Evolutionary conservation across 1,284 basidiomycete genomes (phyloP), one percentile per base, ranked within the genome.

Genomic region (Cryptococcus amylolentus): DNA sequence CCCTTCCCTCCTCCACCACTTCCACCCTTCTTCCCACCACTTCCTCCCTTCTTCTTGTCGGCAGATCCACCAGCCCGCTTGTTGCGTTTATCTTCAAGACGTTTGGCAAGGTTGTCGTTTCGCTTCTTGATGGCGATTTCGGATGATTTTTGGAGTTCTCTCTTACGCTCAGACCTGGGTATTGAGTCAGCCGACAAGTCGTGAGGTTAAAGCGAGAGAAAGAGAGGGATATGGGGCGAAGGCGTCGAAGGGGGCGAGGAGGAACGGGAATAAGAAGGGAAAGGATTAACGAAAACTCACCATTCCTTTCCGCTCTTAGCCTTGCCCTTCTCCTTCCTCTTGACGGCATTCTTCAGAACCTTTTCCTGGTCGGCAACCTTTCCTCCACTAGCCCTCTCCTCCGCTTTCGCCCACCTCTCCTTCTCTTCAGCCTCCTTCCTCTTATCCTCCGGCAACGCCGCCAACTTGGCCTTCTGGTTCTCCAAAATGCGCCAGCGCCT

Each of bases 281-380:
- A n/a, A n/a, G n/a, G n/a, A n/a, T n/a, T n/a, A n/a, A 23, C 23
- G 27, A 35, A 26, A 26, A 81, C 88, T 57, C 58, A 92, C 91
- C 92, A 96, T 55, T 84, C 82, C 70, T 88, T 88, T 73, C 88
- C 88, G 60, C 84, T 85, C 80, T 89, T 92, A 31, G 63, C 68
- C 75, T 95, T 96, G 66, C 85, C 84, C 77, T 93, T 93, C 77
- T 94, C 92, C 66, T 88, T 86, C 73, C 88, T 81, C 81, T 94
- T 95, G 10, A 84, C 85, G 26, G 91, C 90, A 79, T 94, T 95
- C 80, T 92, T 93, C 66, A 97, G 75, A 49, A 86, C 80, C 4
- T 66, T 75, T 70, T 90, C 88, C 64, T 92, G 88, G 67, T 96
- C 92, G 51, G 84, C 84, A 31, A 96, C 85, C 77, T 95, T 96